These are phyloP conservation scores for Hylodesmum podocarpum DNA, from an alignment of 306 rosid species.

Conservation along the genomic window DNA sequence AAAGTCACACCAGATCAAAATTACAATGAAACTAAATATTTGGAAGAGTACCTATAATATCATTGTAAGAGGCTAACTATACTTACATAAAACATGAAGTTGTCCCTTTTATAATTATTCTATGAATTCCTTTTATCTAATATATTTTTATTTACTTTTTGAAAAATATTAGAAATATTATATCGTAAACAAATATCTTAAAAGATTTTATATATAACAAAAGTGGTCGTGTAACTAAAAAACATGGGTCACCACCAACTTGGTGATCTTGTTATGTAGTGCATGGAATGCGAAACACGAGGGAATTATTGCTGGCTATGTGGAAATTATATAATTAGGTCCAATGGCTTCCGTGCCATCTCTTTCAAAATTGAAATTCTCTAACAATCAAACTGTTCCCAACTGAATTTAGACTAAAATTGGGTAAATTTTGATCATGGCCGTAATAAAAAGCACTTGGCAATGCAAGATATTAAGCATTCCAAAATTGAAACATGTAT, in stretches of 20 bases:
- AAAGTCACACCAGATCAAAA: no score
- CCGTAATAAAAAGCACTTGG: not conserved
- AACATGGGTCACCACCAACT: no score
- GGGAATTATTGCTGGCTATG: not conserved
- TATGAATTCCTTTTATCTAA: no score
- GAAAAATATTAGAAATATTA: no score
- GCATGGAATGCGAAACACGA: not conserved
- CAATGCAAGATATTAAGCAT: not conserved
- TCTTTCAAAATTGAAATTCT: not conserved
- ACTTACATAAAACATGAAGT: no score
- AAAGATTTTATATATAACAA: no score
- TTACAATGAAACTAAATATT: no score
- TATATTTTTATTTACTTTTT: no score
- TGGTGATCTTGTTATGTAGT: not conserved
- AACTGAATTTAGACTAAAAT: not conserved
- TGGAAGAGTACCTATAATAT: not conserved
- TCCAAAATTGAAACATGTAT: not conserved
- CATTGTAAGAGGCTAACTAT: not conserved
- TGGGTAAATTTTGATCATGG: not conserved
- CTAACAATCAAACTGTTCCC: not conserved
- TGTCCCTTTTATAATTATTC: not conserved
- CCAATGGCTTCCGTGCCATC: no score
- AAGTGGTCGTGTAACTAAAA: no score
- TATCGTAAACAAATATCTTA: no score
- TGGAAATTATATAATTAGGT: not conserved